A percentile compares a stretch with the other conserved stretches of the same genome.
These are phyloP conservation scores for Tephrocybe rancida DNA, from an alignment of 768 basidiomycete genomes.

Conservation along the genomic window DNA sequence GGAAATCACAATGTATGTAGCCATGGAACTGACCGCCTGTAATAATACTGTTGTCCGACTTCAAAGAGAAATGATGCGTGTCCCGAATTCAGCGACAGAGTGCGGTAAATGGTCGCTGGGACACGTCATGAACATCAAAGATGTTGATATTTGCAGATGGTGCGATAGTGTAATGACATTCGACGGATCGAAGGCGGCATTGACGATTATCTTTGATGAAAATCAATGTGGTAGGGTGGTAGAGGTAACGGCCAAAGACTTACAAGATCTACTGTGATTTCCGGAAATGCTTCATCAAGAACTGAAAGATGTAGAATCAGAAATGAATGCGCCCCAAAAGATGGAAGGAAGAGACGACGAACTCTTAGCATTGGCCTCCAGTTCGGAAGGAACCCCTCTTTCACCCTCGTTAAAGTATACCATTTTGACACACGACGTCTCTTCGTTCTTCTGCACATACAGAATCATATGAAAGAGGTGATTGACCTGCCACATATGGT, in stretches of 20 bases:
- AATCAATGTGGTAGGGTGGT: neutral
- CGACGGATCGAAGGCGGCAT: slow-evolving; percentile 43
- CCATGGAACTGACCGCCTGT: too few species aligned
- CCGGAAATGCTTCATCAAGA: slow-evolving; percentile 65
- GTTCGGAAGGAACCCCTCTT: slow-evolving; percentile 60
- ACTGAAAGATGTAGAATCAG: slow-evolving; percentile 29
- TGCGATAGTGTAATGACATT: slow-evolving; percentile 52
- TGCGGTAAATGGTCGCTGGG: slow-evolving; percentile 48
- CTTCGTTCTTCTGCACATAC: slow-evolving; percentile 70
- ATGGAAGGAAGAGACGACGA: slow-evolving; percentile 11
- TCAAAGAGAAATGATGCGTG: slow-evolving; percentile 48
- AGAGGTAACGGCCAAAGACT: slow-evolving; percentile 12
- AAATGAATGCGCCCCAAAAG: neutral
- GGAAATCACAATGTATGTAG: too few species aligned
- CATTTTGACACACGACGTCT: slow-evolving; percentile 69
- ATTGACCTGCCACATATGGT: slow-evolving; percentile 53
- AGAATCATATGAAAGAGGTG: slow-evolving; percentile 63
- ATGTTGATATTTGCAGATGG: slow-evolving; percentile 48
- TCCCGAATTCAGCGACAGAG: slow-evolving; percentile 51
- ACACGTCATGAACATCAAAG: slow-evolving; percentile 66
- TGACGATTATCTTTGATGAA: slow-evolving; percentile 43
- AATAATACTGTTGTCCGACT: neutral
- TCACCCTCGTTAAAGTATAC: slow-evolving; percentile 64
- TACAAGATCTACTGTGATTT: slow-evolving; percentile 65
- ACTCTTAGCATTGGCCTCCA: slow-evolving; percentile 73